Conservation (phyloP, 1,284 basidiomycete species). For the Trichosporon asahii region DNA sequence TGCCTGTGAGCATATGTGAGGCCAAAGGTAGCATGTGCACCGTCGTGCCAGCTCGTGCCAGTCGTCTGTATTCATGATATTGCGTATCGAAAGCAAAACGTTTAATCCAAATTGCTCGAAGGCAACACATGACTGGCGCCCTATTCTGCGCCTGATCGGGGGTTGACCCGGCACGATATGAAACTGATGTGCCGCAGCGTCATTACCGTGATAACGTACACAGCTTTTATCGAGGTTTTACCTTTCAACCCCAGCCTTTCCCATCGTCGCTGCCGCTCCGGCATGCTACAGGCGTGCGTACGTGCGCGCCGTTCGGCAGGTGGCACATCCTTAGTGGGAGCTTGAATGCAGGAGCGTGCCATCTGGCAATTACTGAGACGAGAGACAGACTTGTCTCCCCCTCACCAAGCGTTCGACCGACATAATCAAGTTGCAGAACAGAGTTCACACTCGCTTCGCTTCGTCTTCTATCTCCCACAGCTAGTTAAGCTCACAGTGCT, state of each 20-base stretch:
- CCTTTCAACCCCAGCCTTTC: not conserved
- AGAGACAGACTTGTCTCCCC: not conserved
- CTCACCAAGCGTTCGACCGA: not conserved
- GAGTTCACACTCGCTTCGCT: not conserved
- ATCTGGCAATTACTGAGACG: not conserved
- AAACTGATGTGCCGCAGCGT: not conserved
- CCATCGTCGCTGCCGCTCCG: not conserved
- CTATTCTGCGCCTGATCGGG: not conserved
- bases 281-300: not conserved
- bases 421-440: not conserved
- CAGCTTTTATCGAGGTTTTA: not conserved
- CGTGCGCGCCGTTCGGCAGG: not conserved
- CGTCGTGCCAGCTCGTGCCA: not conserved
- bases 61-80: not conserved
- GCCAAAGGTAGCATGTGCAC: not conserved
- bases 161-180: not conserved
- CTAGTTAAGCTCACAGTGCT: not conserved
- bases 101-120: not conserved
- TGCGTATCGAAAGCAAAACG: not conserved
- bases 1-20: not conserved
- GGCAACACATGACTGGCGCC: not conserved
- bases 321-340: not conserved
- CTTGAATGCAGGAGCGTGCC: not conserved
- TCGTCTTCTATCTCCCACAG: not conserved
- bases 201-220: slow-evolving; percentile 8